Percentiles rank a stretch among this genome's conserved stretches.
Evolutionary conservation across 2,329 filamentous ascomycete species (phyloP).

Genomic region (Esteya vermicola): DNA sequence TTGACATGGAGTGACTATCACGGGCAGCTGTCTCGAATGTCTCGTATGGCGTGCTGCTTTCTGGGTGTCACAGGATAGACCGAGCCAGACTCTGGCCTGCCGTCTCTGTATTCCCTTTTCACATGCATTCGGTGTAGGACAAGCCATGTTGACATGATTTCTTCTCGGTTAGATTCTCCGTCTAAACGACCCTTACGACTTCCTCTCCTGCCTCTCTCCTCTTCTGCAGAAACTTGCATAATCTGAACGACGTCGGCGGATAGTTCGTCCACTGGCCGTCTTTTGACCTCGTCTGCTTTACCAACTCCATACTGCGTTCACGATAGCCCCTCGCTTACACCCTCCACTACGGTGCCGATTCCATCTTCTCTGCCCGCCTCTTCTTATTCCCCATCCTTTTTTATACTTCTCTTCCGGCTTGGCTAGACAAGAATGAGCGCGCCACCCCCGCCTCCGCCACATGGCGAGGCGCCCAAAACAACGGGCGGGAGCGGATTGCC

Average conservation of each 20-base stretch:
- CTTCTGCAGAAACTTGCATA: no score
- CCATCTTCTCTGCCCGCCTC: background rate
- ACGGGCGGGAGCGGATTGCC: conserved; percentile 47
- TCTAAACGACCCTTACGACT: background rate
- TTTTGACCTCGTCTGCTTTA: background rate
- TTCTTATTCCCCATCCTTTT: no score
- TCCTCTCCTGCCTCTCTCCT: background rate
- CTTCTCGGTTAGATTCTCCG: background rate
- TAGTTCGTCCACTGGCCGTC: background rate
- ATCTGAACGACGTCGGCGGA: no score
- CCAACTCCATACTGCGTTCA: background rate
- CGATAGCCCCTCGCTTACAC: no score
- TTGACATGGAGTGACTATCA: no score
- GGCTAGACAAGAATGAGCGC: conserved; percentile 34
- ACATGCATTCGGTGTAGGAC: no score
- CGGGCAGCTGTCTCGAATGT: no score
- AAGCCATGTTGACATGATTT: background rate
- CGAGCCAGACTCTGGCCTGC: background rate
- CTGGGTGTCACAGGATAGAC: no score
- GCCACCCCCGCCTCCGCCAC: conserved; percentile 73
- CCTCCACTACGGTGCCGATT: background rate
- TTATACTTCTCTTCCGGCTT: no score
- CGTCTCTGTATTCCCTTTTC: background rate
- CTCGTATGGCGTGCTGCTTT: no score
- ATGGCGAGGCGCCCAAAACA: conserved; percentile 63